Conservation (phyloP, 1,139 yeast genomes). For the Geotrichum citri-aurantii region DNA sequence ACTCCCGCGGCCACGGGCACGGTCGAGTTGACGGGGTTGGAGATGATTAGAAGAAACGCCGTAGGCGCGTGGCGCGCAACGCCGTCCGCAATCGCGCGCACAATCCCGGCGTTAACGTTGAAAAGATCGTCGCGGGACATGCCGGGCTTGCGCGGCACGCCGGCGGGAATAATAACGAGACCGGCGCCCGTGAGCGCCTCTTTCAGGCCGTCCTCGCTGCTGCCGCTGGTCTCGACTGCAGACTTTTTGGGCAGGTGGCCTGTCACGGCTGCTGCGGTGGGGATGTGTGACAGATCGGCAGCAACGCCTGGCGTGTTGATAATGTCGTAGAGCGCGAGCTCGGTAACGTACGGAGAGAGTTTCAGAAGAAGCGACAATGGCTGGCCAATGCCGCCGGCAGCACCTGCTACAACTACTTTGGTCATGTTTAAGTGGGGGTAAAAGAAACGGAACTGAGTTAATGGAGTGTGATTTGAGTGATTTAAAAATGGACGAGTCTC, state of each 20-base stretch:
- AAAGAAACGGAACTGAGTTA: no score
- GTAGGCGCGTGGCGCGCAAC: constrained; percentile 69
- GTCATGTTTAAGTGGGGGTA: not conserved
- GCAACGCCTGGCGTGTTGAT: constrained; percentile 91
- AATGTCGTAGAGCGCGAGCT: constrained; percentile 79
- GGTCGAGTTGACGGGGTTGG: constrained; percentile 95
- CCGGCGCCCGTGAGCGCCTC: constrained; percentile 65
- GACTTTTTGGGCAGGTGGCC: constrained; percentile 59
- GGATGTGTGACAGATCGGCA: constrained; percentile 84
- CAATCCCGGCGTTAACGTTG: constrained; percentile 88
- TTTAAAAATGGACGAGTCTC: no score
- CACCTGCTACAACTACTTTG: constrained; percentile 40
- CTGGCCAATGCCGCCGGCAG: constrained; percentile 63
- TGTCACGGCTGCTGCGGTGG: constrained; percentile 67
- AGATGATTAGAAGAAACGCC: constrained; percentile 72
- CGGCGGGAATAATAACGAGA: constrained; percentile 87
- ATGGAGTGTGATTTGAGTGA: not conserved
- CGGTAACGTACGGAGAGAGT: constrained; percentile 51
- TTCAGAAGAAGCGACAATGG: constrained; percentile 63
- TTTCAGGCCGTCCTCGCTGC: constrained; percentile 60
- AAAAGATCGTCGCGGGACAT: constrained; percentile 97
- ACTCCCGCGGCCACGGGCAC: constrained; percentile 91
- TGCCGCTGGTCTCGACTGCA: constrained; percentile 78
- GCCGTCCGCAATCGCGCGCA: constrained; percentile 73
- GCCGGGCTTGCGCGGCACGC: constrained; percentile 97